phyloP scores from a whole-genome alignment of 2,329 filamentous ascomycete genomes.

The Teratosphaeria gauchensis region DNA sequence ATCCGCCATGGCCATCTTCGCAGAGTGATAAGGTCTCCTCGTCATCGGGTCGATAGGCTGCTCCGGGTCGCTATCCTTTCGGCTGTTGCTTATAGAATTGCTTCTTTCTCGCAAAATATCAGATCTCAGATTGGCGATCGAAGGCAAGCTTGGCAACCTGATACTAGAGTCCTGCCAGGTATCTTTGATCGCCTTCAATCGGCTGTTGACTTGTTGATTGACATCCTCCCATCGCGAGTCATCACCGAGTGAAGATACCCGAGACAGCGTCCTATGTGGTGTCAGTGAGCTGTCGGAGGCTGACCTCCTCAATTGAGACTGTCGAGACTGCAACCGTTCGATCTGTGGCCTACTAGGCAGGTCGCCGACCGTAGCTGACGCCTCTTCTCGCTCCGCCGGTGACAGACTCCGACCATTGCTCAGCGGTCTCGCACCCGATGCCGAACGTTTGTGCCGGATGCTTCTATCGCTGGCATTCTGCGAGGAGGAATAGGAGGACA shows the following conservation, averaged over 20 bases:
- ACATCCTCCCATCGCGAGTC: conserved; percentile 72
- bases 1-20: conserved; percentile 13
- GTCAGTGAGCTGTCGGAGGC: conserved; percentile 69
- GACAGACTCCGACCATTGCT: not conserved
- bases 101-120: conserved; percentile 23
- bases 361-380: conserved; percentile 10
- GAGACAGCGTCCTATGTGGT: conserved; percentile 64
- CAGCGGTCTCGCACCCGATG: not conserved
- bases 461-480: not conserved
- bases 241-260: conserved; percentile 74
- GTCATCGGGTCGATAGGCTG: conserved; percentile 19
- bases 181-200: conserved; percentile 83
- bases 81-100: conserved; percentile 7
- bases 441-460: not conserved
- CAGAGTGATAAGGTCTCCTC: conserved; percentile 14
- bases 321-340: conserved; percentile 11
- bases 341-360: conserved; percentile 11
- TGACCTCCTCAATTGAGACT: conserved; percentile 43
- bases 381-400: conserved; percentile 10
- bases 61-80: not conserved
- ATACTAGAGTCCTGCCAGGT: conserved; percentile 77
- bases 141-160: conserved; percentile 45
- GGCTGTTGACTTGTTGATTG: conserved; percentile 74
- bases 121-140: conserved; percentile 17
- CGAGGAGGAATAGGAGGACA: conserved; percentile 17